Base-by-base conservation (phyloP, 2,329 filamentous ascomycete species). In the Penicillium sclerotiorum region DNA sequence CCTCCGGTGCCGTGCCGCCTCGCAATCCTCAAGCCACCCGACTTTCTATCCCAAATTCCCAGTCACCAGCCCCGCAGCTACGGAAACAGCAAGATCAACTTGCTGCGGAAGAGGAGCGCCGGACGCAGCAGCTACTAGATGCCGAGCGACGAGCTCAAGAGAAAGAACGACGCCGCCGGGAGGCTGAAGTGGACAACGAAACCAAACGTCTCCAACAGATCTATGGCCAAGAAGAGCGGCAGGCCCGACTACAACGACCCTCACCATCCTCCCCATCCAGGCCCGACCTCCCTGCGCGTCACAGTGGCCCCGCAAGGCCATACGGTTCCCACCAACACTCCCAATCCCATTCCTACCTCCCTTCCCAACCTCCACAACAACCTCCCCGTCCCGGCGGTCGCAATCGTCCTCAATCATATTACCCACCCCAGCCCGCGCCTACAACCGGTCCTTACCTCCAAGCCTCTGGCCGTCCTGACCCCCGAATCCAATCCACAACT, bases 171-270 rank as follows among this genome's bases (percentile, higher is more conserved):
- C 76, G 74, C 47, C 76, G 47, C 23, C 62, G 60, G 5, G 53
- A 84, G 54, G 76, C 74, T 1, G 80, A 81, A 46, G 78, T 90
- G 9, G 85, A 95, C 28, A 83, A 84, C 36, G 92, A 96, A 70
- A 95, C 90, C 0, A 86, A 86, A 58, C 80, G 90, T 1, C 73
- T 96, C 7, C 75, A 79, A 49, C 77, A 74, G 56, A 62, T 82
- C 40, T 86, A 84, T 56, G 82, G 81, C 38, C 59, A 64, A 49
- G 68, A 77, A 61, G 69, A 75, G 54, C 47, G 71, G 55, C 59
- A 62, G 44, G 65, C 52, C 7, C 66, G 69, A 23, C 55, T 47
- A 25, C 58, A 58, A 30, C 50, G 41, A 7, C 52, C 50, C 36
- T 49, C 47, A 5, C 39, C 43, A 21, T 27, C 35, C 20, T 36